phyloP scores from a whole-genome alignment of 306 rosid species.

The Lablab purpureus region DNA sequence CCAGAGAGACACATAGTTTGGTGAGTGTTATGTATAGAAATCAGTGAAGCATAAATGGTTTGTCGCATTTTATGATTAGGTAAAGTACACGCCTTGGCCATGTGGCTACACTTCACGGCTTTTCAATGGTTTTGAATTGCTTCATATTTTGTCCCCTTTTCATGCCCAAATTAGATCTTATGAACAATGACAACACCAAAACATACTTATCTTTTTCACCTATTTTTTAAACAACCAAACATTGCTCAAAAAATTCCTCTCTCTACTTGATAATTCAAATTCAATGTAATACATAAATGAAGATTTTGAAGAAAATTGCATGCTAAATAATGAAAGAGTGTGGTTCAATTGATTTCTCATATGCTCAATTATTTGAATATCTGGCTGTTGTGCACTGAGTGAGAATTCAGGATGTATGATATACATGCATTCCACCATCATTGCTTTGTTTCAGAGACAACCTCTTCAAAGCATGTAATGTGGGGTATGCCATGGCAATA shows the following conservation, averaged over 20 bases:
- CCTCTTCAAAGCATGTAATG: neutral
- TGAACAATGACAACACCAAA: neutral
- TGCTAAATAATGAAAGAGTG: neutral
- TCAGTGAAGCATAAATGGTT: neutral
- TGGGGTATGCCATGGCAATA: slow-evolving; percentile 1
- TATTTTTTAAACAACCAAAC: neutral
- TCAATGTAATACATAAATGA: too few species aligned
- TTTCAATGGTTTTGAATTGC: neutral
- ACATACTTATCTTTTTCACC: neutral
- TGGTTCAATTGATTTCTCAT: neutral
- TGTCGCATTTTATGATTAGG: slow-evolving; percentile 19
- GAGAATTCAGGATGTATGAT: neutral
- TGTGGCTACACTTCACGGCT: slow-evolving; percentile 17
- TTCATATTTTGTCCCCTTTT: slow-evolving; percentile 5
- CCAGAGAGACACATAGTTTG: slow-evolving; percentile 1
- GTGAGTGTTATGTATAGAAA: neutral
- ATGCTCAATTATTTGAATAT: neutral
- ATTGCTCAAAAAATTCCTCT: neutral
- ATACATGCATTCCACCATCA: neutral
- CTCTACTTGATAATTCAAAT: neutral
- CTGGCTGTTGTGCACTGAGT: neutral
- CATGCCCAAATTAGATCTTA: neutral
- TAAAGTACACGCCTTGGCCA: slow-evolving; percentile 11
- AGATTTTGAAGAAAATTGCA: neutral
- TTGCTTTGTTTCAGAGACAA: slow-evolving; percentile 14